These are phyloP conservation scores for Pseudonitzschia delicatissima DNA, from an alignment of 108 stramenopile species.

Conservation along the genomic window DNA sequence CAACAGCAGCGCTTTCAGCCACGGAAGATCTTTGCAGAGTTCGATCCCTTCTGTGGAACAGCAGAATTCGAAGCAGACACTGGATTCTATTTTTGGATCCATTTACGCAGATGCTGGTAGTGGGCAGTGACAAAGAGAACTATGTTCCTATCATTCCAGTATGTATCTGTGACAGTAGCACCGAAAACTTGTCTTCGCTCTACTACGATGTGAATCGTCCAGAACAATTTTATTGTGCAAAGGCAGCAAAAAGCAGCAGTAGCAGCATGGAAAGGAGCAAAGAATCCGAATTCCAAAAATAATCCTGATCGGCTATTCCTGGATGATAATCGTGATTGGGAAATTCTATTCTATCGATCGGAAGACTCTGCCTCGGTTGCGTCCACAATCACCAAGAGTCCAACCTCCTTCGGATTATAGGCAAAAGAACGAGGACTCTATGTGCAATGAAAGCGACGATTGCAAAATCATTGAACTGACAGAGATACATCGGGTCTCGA, in stretches of 20 bases:
- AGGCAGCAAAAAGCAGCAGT: too few species aligned
- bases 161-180: neutral
- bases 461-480: conserved; percentile 8
- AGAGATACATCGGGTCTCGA: conserved; percentile 25
- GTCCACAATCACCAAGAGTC: conserved; percentile 2
- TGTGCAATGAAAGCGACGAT: neutral
- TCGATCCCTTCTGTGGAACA: neutral
- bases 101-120: neutral
- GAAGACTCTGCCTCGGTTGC: neutral
- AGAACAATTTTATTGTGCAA: too few species aligned
- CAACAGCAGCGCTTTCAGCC: neutral
- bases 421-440: neutral
- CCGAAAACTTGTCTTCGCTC: neutral
- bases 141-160: neutral
- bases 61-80: neutral
- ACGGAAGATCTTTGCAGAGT: neutral
- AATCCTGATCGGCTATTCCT: neutral
- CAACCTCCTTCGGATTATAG: neutral
- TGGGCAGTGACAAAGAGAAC: too few species aligned
- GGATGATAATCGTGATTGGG: neutral
- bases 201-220: neutral
- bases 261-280: too few species aligned
- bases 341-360: neutral
- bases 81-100: neutral
- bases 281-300: neutral